Percentiles rank a stretch among this genome's conserved stretches.
These are phyloP conservation scores for Immersiella caudata DNA, from an alignment of 495 filamentous ascomycete genomes.

Conservation along the genomic window DNA sequence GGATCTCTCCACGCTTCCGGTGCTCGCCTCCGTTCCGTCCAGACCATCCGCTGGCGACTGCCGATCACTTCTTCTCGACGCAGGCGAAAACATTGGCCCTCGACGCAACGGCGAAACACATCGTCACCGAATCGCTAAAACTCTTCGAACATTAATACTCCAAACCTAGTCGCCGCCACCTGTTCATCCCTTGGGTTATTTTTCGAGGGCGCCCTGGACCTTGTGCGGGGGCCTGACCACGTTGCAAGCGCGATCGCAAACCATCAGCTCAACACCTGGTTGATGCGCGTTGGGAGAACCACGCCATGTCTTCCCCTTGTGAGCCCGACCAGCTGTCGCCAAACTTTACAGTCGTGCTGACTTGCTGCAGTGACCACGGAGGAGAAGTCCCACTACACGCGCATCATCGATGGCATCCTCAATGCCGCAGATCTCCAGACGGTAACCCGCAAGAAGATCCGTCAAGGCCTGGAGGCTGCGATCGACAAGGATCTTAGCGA, in stretches of 20 bases:
- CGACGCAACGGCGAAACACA: background rate
- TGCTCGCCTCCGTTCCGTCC: slow-evolving; percentile 1
- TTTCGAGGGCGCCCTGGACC: background rate
- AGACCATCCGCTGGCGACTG: slow-evolving; percentile 1
- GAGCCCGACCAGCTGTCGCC: slow-evolving; percentile 14
- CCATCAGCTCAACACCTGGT: background rate
- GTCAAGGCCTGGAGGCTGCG: slow-evolving; percentile 76
- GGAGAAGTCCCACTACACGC: slow-evolving; percentile 67
- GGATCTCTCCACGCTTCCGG: slow-evolving; percentile 14
- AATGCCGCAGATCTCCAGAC: slow-evolving; percentile 80
- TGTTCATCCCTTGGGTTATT: background rate
- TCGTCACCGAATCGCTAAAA: background rate
- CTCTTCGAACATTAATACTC: background rate
- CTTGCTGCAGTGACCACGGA: slow-evolving; percentile 63
- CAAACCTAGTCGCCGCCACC: background rate
- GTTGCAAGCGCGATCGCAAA: slow-evolving; percentile 6
- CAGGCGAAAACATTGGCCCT: background rate
- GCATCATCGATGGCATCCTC: slow-evolving; percentile 91
- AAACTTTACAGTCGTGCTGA: slow-evolving; percentile 20
- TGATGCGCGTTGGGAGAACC: slow-evolving; percentile 13
- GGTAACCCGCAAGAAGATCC: slow-evolving; percentile 89
- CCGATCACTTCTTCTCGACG: slow-evolving; percentile 2
- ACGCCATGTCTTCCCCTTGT: slow-evolving; percentile 38
- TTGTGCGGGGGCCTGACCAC: slow-evolving; percentile 16
- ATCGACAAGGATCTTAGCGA: slow-evolving; percentile 76